Evolutionary conservation across 2,329 filamentous ascomycete genomes (phyloP).

Genomic region (Aspergillus fumigatiaffinis): DNA sequence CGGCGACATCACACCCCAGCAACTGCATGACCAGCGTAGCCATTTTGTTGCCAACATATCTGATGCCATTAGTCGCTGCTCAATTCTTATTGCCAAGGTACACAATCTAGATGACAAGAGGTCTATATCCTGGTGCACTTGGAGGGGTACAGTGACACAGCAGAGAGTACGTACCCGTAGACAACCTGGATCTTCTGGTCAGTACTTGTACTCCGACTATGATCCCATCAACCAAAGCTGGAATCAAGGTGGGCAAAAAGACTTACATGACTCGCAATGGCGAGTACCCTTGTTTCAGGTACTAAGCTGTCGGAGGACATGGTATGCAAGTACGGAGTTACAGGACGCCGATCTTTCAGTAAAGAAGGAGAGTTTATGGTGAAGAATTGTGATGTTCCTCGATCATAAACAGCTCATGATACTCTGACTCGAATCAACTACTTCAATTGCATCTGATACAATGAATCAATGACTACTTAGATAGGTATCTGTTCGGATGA

Average conservation of each 20-base stretch:
- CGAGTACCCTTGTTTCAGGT: conserved; percentile 69
- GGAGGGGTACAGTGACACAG: neutral
- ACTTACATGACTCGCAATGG: conserved; percentile 88
- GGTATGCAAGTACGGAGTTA: neutral
- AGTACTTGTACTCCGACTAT: neutral
- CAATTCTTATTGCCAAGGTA: conserved; percentile 1
- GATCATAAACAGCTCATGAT: neutral
- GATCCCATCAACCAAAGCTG: neutral
- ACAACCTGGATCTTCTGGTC: conserved; percentile 53
- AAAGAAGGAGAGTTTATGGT: neutral
- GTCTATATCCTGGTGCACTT: neutral
- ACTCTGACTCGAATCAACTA: neutral
- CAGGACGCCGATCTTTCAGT: neutral
- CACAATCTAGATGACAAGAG: conserved; percentile 3
- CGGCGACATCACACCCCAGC: conserved; percentile 87
- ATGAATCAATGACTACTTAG: neutral
- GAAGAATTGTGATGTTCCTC: too few species aligned
- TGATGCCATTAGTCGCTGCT: conserved; percentile 36
- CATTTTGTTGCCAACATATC: conserved; percentile 97
- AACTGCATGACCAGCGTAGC: conserved; percentile 92
- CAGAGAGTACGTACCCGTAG: conserved; percentile 14
- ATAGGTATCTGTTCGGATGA: neutral
- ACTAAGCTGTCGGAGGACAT: conserved; percentile 41
- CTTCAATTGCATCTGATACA: neutral
- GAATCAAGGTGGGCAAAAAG: neutral